Percentiles rank a stretch among this genome's conserved stretches.
Conservation (phyloP, 2,329 filamentous ascomycete genomes). For the Talaromyces amestolkiae region DNA sequence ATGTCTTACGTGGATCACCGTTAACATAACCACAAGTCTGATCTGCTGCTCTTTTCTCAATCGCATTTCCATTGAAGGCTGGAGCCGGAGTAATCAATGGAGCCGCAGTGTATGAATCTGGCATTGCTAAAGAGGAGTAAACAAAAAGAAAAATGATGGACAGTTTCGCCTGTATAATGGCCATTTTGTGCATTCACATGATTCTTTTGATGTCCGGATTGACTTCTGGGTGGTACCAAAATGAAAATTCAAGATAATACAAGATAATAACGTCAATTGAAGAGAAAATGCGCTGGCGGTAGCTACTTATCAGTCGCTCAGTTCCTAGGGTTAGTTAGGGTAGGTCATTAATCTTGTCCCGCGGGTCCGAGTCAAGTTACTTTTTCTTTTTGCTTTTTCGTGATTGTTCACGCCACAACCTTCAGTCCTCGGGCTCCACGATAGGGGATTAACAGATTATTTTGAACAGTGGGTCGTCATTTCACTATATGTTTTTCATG, state of each 20-base stretch:
- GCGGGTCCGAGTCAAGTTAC: neutral
- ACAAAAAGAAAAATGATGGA: neutral
- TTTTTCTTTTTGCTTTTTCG: neutral
- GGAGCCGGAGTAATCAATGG: conserved; percentile 10
- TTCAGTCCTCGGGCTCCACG: neutral
- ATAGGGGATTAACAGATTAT: neutral
- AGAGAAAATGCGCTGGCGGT: neutral
- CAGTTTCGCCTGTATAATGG: neutral
- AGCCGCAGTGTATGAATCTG: neutral
- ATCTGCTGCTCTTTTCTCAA: conserved; percentile 2
- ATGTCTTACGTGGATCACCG: conserved; percentile 8
- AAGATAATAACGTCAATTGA: neutral
- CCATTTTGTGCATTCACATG: neutral
- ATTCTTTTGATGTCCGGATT: neutral
- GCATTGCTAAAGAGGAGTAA: neutral
- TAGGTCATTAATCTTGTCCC: neutral
- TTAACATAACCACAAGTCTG: conserved; percentile 14
- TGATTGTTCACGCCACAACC: neutral
- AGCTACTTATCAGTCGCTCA: neutral
- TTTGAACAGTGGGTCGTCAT: neutral
- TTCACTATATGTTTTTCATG: neutral
- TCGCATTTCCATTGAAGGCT: neutral
- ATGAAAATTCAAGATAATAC: neutral
- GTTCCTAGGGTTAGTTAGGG: neutral
- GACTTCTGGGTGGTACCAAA: neutral